A percentile compares a stretch with the other conserved stretches of the same genome.
phyloP scores from a whole-genome alignment of 805 yeast genomes.

The Candida koratica region DNA sequence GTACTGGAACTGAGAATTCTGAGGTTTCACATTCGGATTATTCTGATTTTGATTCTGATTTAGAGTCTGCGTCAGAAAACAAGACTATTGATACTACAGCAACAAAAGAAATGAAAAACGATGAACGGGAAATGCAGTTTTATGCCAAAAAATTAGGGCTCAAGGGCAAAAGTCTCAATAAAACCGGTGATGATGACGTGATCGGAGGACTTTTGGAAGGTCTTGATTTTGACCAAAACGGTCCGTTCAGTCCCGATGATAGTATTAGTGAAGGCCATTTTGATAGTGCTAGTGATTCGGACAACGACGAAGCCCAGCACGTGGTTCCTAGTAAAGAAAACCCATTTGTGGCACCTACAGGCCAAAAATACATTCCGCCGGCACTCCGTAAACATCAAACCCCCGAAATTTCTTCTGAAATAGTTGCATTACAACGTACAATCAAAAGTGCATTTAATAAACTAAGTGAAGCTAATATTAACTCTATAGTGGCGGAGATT shows the following conservation, averaged over 20 bases:
- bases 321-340: conserved; percentile 47
- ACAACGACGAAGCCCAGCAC: conserved; percentile 13
- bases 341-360: conserved; percentile 58
- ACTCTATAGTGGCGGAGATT: conserved; percentile 65
- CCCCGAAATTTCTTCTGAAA: conserved; percentile 31
- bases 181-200: conserved; percentile 63
- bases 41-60: too few species aligned
- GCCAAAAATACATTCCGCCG: conserved; percentile 73
- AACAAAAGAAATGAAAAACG: conserved; percentile 49
- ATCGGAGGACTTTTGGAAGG: conserved; percentile 84
- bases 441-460: conserved; percentile 83
- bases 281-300: conserved; percentile 17
- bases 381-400: conserved; percentile 60
- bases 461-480: conserved; percentile 82
- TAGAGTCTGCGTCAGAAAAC: too few species aligned
- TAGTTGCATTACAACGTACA: conserved; percentile 49
- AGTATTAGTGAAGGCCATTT: conserved; percentile 19
- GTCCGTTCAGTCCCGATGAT: conserved; percentile 18
- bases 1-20: too few species aligned
- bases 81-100: too few species aligned
- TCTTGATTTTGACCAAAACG: conserved; percentile 38
- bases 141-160: conserved; percentile 80
- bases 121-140: conserved; percentile 75
- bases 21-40: too few species aligned
- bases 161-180: conserved; percentile 47